Conservation (phyloP, 2,329 filamentous ascomycete species). For the Trichoderma breve region DNA sequence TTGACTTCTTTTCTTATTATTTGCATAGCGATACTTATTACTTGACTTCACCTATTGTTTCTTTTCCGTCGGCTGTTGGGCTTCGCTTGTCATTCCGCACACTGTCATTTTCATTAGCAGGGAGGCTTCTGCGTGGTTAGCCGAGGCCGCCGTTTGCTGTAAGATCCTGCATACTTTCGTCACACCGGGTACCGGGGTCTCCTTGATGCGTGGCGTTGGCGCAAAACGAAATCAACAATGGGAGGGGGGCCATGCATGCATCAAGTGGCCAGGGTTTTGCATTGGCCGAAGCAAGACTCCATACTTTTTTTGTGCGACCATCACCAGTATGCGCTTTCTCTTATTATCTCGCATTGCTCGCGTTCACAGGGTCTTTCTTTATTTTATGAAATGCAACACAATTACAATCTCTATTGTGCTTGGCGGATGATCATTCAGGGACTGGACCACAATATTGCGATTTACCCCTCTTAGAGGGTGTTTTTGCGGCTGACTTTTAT, state of each 20-base stretch:
- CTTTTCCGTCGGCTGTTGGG: not conserved
- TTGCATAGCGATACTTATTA: not conserved
- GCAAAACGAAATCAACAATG: not conserved
- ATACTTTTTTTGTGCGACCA: not conserved
- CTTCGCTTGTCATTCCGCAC: not conserved
- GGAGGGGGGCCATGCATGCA: not conserved
- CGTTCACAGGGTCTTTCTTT: not conserved
- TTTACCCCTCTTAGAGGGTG: not conserved
- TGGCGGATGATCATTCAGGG: not conserved
- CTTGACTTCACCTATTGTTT: not conserved
- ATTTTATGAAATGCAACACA: not conserved
- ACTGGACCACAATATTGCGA: not conserved
- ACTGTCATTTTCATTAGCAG: not conserved
- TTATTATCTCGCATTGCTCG: not conserved
- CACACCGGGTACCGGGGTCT: slow-evolving; percentile 1
- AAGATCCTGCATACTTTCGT: not conserved
- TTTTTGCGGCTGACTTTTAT: not conserved
- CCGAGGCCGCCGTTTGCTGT: not conserved
- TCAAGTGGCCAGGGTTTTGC: not conserved
- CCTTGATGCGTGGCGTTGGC: not conserved
- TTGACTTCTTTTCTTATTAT: not conserved
- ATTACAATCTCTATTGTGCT: not conserved
- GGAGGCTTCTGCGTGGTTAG: not conserved
- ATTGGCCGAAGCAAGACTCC: slow-evolving; percentile 2
- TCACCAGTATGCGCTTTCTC: not conserved